These are phyloP conservation scores for Pythium phragmitis DNA, from an alignment of 352 stramenopile genomes.

Conservation along the genomic window DNA sequence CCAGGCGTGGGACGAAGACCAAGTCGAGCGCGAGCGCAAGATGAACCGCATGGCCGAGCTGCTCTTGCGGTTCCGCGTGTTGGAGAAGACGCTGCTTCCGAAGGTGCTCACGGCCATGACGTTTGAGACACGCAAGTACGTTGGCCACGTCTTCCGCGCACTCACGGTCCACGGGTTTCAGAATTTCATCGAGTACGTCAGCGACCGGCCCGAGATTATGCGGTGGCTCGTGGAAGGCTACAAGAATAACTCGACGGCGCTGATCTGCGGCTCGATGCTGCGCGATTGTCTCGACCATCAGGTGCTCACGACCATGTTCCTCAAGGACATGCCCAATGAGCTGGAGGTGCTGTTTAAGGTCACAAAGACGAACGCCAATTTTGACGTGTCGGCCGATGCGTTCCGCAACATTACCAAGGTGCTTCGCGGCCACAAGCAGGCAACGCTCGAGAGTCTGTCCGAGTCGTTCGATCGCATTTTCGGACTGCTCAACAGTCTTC, in stretches of 20 bases:
- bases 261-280: conserved; percentile 81
- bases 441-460: conserved; percentile 48
- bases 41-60: conserved; percentile 81
- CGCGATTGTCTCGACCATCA: conserved; percentile 78
- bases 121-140: conserved; percentile 84
- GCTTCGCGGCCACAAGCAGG: conserved; percentile 63
- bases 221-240: conserved; percentile 75
- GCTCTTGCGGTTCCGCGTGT: conserved; percentile 63
- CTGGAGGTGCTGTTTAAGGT: conserved; percentile 71
- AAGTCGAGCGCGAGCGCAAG: conserved; percentile 69
- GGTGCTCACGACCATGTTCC: conserved; percentile 55
- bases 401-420: conserved; percentile 78
- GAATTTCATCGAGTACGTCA: conserved; percentile 61
- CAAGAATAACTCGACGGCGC: conserved; percentile 62
- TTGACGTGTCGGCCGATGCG: conserved; percentile 83
- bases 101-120: conserved; percentile 71
- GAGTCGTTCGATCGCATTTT: conserved; percentile 71
- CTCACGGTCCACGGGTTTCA: conserved; percentile 73
- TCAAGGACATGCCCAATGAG: conserved; percentile 55
- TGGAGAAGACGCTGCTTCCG: conserved; percentile 72
- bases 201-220: conserved; percentile 65
- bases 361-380: conserved; percentile 77
- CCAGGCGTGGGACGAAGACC: conserved; percentile 72
- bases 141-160: conserved; percentile 72
- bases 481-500: conserved; percentile 54